Conservation (phyloP, 116 monocot genomes). For the Trichopus zeylanicus region DNA sequence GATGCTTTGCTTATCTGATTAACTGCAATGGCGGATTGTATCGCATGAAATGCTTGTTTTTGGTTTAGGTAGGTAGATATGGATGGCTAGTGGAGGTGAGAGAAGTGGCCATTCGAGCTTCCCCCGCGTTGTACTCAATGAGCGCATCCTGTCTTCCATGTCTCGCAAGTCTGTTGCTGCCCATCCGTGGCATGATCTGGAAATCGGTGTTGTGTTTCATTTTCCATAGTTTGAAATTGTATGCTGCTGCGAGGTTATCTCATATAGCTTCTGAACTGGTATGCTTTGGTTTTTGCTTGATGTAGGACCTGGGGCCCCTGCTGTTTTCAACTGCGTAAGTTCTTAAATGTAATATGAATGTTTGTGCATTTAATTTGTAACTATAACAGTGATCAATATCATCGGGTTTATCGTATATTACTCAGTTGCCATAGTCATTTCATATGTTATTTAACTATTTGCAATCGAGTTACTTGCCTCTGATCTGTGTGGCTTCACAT, state of each 20-base stretch:
- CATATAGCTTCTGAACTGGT: neutral
- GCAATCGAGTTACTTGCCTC: no score
- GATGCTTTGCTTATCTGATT: no score
- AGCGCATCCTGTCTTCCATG: slow-evolving; percentile 74
- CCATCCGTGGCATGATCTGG: slow-evolving; percentile 85
- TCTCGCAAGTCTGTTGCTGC: slow-evolving; percentile 58
- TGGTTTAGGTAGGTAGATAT: slow-evolving; percentile 4
- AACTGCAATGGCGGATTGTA: no score
- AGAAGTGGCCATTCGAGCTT: slow-evolving; percentile 17
- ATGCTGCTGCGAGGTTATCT: neutral
- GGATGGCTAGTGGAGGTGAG: slow-evolving; percentile 40
- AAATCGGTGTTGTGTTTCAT: slow-evolving; percentile 35
- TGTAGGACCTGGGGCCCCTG: slow-evolving; percentile 77
- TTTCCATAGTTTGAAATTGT: neutral
- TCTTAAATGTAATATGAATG: neutral
- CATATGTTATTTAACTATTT: no score
- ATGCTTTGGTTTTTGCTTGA: neutral
- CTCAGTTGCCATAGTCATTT: no score
- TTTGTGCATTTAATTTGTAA: no score
- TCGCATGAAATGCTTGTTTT: neutral
- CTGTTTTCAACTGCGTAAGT: slow-evolving; percentile 79
- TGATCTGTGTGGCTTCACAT: no score
- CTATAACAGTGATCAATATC: no score
- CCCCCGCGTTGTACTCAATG: slow-evolving; percentile 39
- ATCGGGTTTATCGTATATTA: no score